Evolutionary conservation across 176 grass and related monocot species (phyloP).

Genomic region (Aegilops bicornis): DNA sequence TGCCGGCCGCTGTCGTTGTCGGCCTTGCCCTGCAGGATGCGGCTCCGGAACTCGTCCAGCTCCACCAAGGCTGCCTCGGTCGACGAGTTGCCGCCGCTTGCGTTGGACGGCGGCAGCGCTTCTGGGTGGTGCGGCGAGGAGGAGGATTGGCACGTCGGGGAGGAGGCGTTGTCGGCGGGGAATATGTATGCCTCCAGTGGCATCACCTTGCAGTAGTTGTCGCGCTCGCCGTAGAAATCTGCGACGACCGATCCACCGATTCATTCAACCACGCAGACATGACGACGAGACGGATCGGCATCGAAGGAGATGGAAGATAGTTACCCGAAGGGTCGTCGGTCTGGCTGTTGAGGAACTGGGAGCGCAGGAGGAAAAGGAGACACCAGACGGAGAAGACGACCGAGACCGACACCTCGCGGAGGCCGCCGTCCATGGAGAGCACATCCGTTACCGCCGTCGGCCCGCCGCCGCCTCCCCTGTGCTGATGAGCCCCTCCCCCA

Average conservation of each 20-base stretch:
- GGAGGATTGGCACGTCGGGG: constrained; percentile 37
- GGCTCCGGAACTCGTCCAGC: constrained; percentile 57
- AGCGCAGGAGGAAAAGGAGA: constrained; percentile 63
- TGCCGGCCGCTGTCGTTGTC: constrained; percentile 6
- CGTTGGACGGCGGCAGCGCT: neutral
- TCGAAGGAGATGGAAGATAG: neutral
- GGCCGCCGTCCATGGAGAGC: constrained; percentile 58
- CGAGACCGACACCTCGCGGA: constrained; percentile 71
- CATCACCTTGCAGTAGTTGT: constrained; percentile 60
- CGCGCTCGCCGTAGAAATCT: constrained; percentile 49
- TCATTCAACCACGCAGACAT: neutral
- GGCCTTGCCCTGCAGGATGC: constrained; percentile 40
- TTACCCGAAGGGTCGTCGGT: constrained; percentile 31
- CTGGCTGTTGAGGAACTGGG: constrained; percentile 50
- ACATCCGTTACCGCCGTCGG: constrained; percentile 19
- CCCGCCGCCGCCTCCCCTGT: neutral
- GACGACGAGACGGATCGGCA: neutral
- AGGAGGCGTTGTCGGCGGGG: constrained; percentile 23
- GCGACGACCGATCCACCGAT: neutral
- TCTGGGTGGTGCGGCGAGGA: neutral
- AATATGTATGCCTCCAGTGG: constrained; percentile 60
- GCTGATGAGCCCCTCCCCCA: constrained; percentile 8
- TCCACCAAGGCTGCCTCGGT: constrained; percentile 22
- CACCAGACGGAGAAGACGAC: constrained; percentile 72
- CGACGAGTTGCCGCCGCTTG: neutral